Evolutionary conservation across 352 stramenopile species (phyloP), one percentile per base, ranked within the genome.

Genomic region (Globisporangium nunn): DNA sequence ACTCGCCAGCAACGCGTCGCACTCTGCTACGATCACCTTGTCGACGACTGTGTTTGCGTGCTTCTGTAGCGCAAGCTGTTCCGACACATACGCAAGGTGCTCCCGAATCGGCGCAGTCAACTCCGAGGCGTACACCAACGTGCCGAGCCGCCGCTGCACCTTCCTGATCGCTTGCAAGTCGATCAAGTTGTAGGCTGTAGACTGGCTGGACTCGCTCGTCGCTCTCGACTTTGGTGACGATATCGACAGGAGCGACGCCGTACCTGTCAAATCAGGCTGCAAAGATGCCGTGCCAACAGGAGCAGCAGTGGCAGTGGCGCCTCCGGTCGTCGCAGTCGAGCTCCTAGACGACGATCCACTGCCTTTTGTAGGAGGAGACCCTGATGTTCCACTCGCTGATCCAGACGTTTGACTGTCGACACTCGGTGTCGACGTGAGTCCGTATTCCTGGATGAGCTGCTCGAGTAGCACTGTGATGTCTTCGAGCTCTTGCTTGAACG

Each of bases 81-180:
- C 52, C 2, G 70, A 54, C 46, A 83, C 74, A 15, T 73, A 76
- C 3, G 60, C 48, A 2, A 96, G 45, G 6, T 85, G 71, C 14
- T 75, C 30, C 33, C 91, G 72, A 55, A 88, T 81, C 1, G 59
- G 39, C 11, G 39, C 28, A 15, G 56, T 68, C 18, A 96, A 59
- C 54, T 96, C 85, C 11, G 81, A 88, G 5, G 74, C 75, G 51
- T 78, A 88, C 35, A 93, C 55, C 10, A 94, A 61, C n/a, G 70
- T 83, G 14, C 76, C 85, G 29, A 96, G 63, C 18, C 87, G 81
- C 2, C 84, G 77, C 56, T 93, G 83, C 11, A 92, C 69, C 40
- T 79, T 83, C n/a, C 85, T 79, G 37, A 96, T 86, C n/a, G 80
- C 76, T 49, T 82, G 69, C 14, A 95, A 64, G 61, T 95, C 81